Base-by-base conservation (phyloP, 805 yeast species). In the Grigorovia humatica region DNA sequence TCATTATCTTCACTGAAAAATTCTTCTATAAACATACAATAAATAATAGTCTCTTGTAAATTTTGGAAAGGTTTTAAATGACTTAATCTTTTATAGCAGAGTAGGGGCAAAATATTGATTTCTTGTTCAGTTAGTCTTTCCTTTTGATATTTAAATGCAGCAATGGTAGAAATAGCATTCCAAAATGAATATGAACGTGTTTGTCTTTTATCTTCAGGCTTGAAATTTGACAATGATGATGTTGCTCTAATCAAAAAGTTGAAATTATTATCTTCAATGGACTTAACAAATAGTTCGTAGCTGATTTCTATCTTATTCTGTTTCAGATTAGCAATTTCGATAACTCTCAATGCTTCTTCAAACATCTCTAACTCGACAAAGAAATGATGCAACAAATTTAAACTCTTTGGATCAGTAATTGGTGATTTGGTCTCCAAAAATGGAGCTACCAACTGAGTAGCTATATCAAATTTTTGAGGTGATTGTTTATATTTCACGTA, bases 41-140 rank as follows among this genome's bases (percentile, higher is more conserved):
- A 74, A 2, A 88, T 78, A 56, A 70, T 87, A 2, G 76, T 68
- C 54, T 89, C 95, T 58, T 88, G 95, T 9, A 83, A 78, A 19
- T 73, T 70, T 43, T 70, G 57, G 46, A 74, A 70, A 1, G 91
- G 87, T 45, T 70, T 69, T 17, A 75, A 62, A n/a, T 67, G 66
- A 30, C 76, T 80, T 30, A 85, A 63, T 55, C 83, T 63, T 56
- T 82, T 79, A 52, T 74, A 59, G 0, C 88, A 90, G 38, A 88
- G 68, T 52, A 74, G 70, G 1, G 87, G 82, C 54, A 79, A 79
- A 42, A 88, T 66, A 42, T 64, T 69, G 48, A 61, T 59, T 56
- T 81, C 85, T 51, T 77, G 71, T 0, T 69, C 71, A 4, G 73
- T 58, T 12, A 74, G 64, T 40, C 66, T 69, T 1, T 61, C 51